phyloP scores from a whole-genome alignment of 805 yeast species.

The Allodekkera sacchari region DNA sequence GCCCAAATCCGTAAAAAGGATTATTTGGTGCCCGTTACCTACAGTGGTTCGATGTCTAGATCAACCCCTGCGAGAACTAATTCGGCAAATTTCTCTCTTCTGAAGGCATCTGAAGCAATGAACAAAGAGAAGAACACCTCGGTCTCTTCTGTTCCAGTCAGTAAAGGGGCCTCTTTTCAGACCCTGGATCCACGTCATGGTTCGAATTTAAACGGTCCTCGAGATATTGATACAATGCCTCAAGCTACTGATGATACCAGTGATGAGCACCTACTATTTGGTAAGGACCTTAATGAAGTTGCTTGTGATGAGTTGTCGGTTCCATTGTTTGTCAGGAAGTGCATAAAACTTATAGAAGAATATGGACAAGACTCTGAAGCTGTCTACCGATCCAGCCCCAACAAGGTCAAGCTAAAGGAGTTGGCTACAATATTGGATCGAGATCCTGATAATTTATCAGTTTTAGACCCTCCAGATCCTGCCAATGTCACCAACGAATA shows the following conservation, averaged over 20 bases:
- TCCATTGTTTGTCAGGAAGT: constrained; percentile 81
- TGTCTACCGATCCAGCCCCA: constrained; percentile 80
- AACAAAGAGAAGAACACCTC: not conserved
- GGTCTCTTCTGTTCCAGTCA: not conserved
- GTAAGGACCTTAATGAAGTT: constrained; percentile 73
- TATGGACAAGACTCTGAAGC: constrained; percentile 86
- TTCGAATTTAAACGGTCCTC: too few species aligned
- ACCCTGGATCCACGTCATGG: too few species aligned
- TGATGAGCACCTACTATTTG: too few species aligned
- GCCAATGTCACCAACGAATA: constrained; percentile 64
- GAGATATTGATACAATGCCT: too few species aligned
- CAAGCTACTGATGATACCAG: too few species aligned
- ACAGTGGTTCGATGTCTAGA: constrained; percentile 26
- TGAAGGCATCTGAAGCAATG: not conserved
- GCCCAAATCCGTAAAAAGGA: constrained; percentile 28
- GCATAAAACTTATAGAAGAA: constrained; percentile 78
- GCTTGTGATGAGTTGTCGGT: constrained; percentile 85
- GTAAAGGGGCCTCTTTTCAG: too few species aligned
- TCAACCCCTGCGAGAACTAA: constrained; percentile 1
- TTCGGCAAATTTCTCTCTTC: constrained; percentile 1
- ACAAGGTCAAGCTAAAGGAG: constrained; percentile 63
- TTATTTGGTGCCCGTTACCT: constrained; percentile 55
- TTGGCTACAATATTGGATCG: constrained; percentile 62
- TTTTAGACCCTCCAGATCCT: constrained; percentile 47
- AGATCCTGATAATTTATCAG: constrained; percentile 56